Conservation (phyloP, 768 basidiomycete species). For the Tylopilus sp. region DNA sequence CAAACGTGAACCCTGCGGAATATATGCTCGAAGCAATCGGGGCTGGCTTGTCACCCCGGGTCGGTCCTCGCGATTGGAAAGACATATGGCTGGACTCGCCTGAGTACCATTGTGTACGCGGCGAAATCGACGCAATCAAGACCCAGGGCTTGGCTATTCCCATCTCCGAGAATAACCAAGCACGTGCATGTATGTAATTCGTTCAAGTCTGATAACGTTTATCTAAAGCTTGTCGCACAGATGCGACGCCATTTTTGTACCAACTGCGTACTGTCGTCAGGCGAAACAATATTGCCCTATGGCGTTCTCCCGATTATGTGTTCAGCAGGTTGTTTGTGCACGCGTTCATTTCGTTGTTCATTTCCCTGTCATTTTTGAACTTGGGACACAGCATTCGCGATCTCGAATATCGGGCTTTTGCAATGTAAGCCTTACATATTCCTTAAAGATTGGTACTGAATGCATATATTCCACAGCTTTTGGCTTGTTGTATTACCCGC, state of each 20-base stretch:
- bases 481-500: constrained; percentile 68
- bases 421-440: constrained; percentile 47
- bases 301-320: constrained; percentile 83
- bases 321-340: constrained; percentile 81
- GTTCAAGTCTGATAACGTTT: background rate
- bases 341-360: constrained; percentile 62
- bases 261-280: constrained; percentile 67
- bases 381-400: constrained; percentile 62
- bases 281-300: constrained; percentile 68
- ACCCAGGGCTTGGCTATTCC: constrained; percentile 42
- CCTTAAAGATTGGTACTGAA: background rate
- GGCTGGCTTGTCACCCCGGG: constrained; percentile 67
- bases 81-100: constrained; percentile 78
- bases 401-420: constrained; percentile 78
- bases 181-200: constrained; percentile 45
- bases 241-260: constrained; percentile 72
- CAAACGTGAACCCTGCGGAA: constrained; percentile 75
- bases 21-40: constrained; percentile 87
- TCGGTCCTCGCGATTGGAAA: constrained; percentile 83
- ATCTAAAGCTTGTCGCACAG: constrained; percentile 30
- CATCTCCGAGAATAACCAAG: constrained; percentile 35
- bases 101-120: constrained; percentile 43
- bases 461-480: constrained; percentile 39
- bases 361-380: constrained; percentile 78
- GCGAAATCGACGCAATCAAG: constrained; percentile 48